A percentile compares a stretch with the other conserved stretches of the same genome.
Evolutionary conservation across 1,139 yeast species (phyloP).

Genomic region (Candida sp.): DNA sequence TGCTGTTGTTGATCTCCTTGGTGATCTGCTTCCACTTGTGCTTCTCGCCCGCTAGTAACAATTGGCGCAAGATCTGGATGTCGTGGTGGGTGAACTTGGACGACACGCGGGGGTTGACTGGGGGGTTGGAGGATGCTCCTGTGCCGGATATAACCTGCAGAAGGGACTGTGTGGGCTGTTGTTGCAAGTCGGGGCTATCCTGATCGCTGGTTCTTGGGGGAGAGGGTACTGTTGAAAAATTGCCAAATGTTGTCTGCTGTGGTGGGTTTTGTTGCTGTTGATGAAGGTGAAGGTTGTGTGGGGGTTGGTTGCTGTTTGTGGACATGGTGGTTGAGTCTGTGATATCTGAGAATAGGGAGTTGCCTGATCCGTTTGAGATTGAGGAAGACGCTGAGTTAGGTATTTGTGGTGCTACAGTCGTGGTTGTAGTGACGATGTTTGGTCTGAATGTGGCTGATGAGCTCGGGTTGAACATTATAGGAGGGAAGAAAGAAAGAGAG

Average conservation of each 20-base stretch:
- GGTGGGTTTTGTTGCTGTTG: neutral
- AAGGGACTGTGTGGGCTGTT: neutral
- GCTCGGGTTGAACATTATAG: constrained; percentile 1
- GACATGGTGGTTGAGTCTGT: neutral
- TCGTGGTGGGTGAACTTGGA: constrained; percentile 41
- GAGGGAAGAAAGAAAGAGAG: neutral
- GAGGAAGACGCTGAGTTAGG: constrained; percentile 6
- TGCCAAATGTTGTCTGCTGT: neutral
- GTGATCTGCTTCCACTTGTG: constrained; percentile 54
- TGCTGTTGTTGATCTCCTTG: constrained; percentile 38
- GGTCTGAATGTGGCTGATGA: constrained; percentile 2
- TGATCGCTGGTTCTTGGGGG: neutral
- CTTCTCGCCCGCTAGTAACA: constrained; percentile 46
- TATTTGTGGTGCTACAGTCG: neutral
- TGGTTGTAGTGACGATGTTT: neutral
- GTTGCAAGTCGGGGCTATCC: constrained; percentile 1
- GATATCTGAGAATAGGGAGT: constrained; percentile 3
- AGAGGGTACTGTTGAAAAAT: neutral
- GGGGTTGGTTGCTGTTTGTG: neutral
- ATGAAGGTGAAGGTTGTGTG: neutral
- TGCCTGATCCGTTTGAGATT: constrained; percentile 1
- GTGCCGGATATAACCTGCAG: constrained; percentile 13
- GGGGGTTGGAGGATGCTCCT: constrained; percentile 17
- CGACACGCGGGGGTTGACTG: constrained; percentile 13
- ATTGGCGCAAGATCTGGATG: constrained; percentile 41